Evolutionary conservation across 805 yeast genomes (phyloP), one percentile per base, ranked within the genome.

Genomic region (Pichia ethanolica): DNA sequence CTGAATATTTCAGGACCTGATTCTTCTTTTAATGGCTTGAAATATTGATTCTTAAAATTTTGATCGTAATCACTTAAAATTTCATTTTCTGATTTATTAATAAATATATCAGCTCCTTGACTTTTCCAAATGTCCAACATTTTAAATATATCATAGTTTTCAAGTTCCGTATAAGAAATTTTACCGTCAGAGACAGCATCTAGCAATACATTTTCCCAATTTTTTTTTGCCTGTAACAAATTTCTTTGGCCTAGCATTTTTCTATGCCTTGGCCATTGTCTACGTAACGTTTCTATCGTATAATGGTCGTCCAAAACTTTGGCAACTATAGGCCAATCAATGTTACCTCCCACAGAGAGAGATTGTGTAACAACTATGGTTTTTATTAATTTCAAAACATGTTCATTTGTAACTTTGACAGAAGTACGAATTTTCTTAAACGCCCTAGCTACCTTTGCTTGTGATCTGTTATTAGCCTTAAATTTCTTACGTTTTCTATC

Each of bases 261-360:
- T 40, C 87, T 73, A 8, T 86, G 72, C 20, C 77, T 71, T 1
- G 84, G 79, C 97, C 97, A 90, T 51, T 78, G 81, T 45, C 78
- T 77, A 53, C 73, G 74, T 30, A 83, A 65, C 10, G 72, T 68
- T 8, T 72, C 77, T 1, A 75, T 67, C 0, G 71, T 62, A 39
- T 62, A 56, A 30, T 60, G 65, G 14, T 63, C 73, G 5, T 67
- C 71, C 43, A 86, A 75, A 6, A 78, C 61, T 0, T 58, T 59
- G 0, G 83, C 71, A 7, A 89, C 80, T 35, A 72, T 64, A 0
- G 72, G 74, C 85, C 95, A 89, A 51, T 80, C 82, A 37, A 86
- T 83, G 7, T 68, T 65, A 13, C 78, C 78, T 41, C 77, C 72
- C 14, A 62, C 61, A 10, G 64, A 71, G 38, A 85, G 73, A 13